Conservation (phyloP, 2,329 filamentous ascomycete species). For the Beauveria australis region DNA sequence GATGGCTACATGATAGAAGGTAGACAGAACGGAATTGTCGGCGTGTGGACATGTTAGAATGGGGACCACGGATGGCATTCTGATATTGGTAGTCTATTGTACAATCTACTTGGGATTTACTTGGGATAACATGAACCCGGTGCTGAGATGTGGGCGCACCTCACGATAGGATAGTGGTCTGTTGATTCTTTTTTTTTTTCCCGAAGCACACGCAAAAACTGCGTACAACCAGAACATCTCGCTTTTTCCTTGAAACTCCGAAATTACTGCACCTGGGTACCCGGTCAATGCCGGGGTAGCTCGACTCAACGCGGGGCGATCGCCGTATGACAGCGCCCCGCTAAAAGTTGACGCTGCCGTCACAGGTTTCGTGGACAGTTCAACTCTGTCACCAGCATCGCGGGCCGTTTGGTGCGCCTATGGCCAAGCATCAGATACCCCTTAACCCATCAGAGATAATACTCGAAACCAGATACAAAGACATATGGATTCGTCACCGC, state of each 20-base stretch:
- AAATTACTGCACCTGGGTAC: neutral
- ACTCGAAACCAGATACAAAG: neutral
- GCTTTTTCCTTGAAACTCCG: too few relatives aligned
- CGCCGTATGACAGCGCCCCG: neutral
- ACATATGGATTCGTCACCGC: conserved; percentile 30
- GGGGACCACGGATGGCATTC: neutral
- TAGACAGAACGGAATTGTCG: conserved; percentile 76
- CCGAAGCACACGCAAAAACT: neutral
- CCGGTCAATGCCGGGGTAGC: neutral
- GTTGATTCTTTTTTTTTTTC: neutral
- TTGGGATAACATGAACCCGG: neutral
- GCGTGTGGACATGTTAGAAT: conserved; percentile 71
- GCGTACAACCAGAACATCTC: neutral
- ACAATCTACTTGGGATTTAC: conserved; percentile 2
- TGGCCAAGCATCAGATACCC: neutral
- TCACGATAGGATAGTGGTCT: neutral
- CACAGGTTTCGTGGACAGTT: neutral
- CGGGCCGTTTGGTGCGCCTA: conserved; percentile 4
- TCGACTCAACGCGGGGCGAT: neutral
- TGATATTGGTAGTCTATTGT: conserved; percentile 3
- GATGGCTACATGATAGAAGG: conserved; percentile 94
- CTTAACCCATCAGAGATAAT: too few relatives aligned
- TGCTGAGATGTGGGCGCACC: neutral
- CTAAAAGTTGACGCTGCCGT: neutral
- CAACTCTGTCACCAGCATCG: neutral